Evolutionary conservation across 345 rosid genomes (phyloP), one percentile per base, ranked within the genome.

Genomic region (Eucalyptus tenuipes): DNA sequence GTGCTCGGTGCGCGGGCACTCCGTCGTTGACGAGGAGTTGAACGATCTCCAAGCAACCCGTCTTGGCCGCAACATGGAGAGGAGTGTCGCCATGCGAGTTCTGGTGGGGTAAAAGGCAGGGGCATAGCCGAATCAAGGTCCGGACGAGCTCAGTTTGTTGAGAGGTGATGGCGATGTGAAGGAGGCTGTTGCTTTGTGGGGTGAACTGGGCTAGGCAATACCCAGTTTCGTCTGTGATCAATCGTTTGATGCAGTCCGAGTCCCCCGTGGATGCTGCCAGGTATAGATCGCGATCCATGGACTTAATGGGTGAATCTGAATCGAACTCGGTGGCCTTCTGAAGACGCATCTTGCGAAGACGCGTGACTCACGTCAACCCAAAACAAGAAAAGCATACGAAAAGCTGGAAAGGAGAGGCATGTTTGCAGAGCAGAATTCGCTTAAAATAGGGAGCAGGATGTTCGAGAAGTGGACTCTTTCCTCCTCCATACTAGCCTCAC

Each of bases 41-140:
- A 45, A 48, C 48, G 33, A 92, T 59, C 57, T 90, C 87, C 4
- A 89, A 85, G 85, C 89, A 85, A 22, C 92, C 95, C 5, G 87
- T 49, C 81, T 86, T 88, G 81, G 94, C 92, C 27, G 95, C 93
- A 29, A 91, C 68, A 47, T 93, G 95, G 6, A 92, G 55, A 18
- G 94, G 90, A 47, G 94, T 89, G 52, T 92, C 92, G 68, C 95
- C 94, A 7, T 92, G 88, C 66, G 85, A 61, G 55, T 93, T 93
- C 5, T 61, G 86, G 66, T 75, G 55, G 20, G 88, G 80, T 29
- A 91, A 81, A 61, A 92, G 92, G 14, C 88, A 88, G 37, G 91
- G 93, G 61, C 52, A 91, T 48, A 81, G 44, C 8, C 17, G 9
- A 31, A 92, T 87, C 64, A 92, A 48, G 71, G 88, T 82, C 48